These are phyloP conservation scores for Ophiostoma novo-ulmi DNA, from an alignment of 2,329 filamentous ascomycete genomes.

Conservation along the genomic window DNA sequence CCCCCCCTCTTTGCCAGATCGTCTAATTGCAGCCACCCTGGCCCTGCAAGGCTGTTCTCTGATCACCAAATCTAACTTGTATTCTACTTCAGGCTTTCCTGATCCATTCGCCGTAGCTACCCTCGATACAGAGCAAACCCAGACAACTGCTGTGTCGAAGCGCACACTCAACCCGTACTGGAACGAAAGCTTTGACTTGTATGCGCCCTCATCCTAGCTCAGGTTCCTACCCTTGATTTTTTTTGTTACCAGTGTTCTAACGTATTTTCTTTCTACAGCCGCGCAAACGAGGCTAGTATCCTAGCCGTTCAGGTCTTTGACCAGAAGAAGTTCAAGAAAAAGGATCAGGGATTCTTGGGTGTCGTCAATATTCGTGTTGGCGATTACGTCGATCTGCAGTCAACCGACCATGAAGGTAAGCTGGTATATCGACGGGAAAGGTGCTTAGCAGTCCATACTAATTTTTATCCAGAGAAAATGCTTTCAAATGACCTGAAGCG, in stretches of 20 bases:
- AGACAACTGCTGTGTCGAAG: constrained; percentile 96
- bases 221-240: background rate
- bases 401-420: constrained; percentile 80
- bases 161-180: constrained; percentile 98
- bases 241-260: background rate
- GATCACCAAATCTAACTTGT: background rate
- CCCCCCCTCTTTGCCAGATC: background rate
- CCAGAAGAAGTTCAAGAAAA: constrained; percentile 99
- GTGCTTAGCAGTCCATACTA: background rate
- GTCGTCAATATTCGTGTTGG: constrained; percentile 97
- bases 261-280: constrained; percentile 46
- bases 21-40: background rate
- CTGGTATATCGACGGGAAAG: constrained; percentile 28
- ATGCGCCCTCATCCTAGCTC: constrained; percentile 32
- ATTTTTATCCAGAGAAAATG: constrained; percentile 59
- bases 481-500: constrained; percentile 95
- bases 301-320: constrained; percentile 98
- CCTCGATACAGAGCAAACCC: constrained; percentile 94
- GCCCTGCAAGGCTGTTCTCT: background rate
- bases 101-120: constrained; percentile 98
- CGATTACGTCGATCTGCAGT: constrained; percentile 81
- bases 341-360: constrained; percentile 97
- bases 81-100: constrained; percentile 66
- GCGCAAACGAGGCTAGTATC: constrained; percentile 90
- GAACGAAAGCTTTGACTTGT: constrained; percentile 99